Evolutionary conservation across 495 filamentous ascomycete species (phyloP), one percentile per base, ranked within the genome.

Genomic region (Penicillium nucicola): DNA sequence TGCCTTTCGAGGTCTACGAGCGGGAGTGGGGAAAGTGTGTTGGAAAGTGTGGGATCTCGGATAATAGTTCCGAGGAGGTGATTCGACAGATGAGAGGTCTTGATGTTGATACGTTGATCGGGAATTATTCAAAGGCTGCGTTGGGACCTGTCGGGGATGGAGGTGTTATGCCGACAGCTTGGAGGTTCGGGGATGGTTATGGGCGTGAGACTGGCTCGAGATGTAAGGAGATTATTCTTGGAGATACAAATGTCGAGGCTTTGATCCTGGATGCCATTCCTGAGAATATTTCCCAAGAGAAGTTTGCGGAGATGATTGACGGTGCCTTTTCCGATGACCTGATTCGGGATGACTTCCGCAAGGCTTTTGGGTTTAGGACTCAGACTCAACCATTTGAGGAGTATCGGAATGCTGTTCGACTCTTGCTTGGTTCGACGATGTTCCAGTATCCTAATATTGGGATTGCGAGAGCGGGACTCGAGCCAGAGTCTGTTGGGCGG

Each of bases 191-290:
- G 1, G 41, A 45, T 19, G 39, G 32, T 19, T 18, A 32, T 23
- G 33, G 45, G 22, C n/a, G n/a, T n/a, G n/a, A n/a, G n/a, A n/a
- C n/a, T n/a, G n/a, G n/a, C n/a, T 17, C 41, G 12, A 20, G 49
- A 7, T 52, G 49, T 42, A 52, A 52, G 36, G 41, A 35, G 15
- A 45, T 52, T 17, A 52, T 45, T 15, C 23, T 52, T n/a, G 49
- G 49, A 2, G 41, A 45, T 33, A 52, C 41, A 5, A 45, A 44
- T 28, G 34, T 52, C 11, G 49, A 52, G 17, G 49, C 20, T 20
- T 22, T 52, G 13, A 52, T 52, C 17, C 45, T 52, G 14, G 49
- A 52, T 13, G 49, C 41, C 15, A 7, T 44, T 11, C 42, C 45
- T 12, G n/a, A 25, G 14, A 33, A 31, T 2, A 7, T 52, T 14